phyloP scores from a whole-genome alignment of 495 filamentous ascomycete genomes.

The Aspergillus sclerotiicarbonarius region DNA sequence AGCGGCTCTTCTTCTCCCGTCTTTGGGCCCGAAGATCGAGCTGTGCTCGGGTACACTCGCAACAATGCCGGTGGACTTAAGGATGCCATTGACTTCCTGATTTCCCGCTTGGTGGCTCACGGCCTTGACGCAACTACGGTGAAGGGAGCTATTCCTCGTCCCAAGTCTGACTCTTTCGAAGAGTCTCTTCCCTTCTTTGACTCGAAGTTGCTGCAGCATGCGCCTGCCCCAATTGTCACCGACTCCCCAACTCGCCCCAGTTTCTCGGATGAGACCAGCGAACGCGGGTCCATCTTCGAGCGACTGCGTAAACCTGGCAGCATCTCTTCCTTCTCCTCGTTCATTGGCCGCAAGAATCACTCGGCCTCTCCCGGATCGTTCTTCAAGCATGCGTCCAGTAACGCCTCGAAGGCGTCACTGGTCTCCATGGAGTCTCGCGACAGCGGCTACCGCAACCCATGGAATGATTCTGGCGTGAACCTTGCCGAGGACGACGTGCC shows the following conservation, averaged over 20 bases:
- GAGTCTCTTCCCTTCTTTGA: constrained; percentile 95
- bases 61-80: constrained; percentile 95
- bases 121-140: constrained; percentile 83
- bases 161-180: constrained; percentile 98
- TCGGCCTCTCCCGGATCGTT: constrained; percentile 77
- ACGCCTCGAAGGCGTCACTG: constrained; percentile 91
- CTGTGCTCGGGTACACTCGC: constrained; percentile 78
- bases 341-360: constrained; percentile 92
- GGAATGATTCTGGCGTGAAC: constrained; percentile 95
- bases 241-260: constrained; percentile 81
- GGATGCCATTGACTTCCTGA: constrained; percentile 93
- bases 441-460: constrained; percentile 91
- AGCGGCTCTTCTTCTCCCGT: constrained; percentile 37
- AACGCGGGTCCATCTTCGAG: constrained; percentile 79
- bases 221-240: constrained; percentile 71
- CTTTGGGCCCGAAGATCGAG: constrained; percentile 46
- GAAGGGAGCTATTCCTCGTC: constrained; percentile 89
- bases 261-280: constrained; percentile 73
- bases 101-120: constrained; percentile 73
- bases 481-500: constrained; percentile 79
- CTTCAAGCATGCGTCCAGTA: constrained; percentile 89
- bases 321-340: constrained; percentile 89
- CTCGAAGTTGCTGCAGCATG: constrained; percentile 90
- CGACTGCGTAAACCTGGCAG: constrained; percentile 88
- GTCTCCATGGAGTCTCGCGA: constrained; percentile 90